Evolutionary conservation across 108 stramenopile species (phyloP), one percentile per base, ranked within the genome.

Genomic region (Seminavis robusta): DNA sequence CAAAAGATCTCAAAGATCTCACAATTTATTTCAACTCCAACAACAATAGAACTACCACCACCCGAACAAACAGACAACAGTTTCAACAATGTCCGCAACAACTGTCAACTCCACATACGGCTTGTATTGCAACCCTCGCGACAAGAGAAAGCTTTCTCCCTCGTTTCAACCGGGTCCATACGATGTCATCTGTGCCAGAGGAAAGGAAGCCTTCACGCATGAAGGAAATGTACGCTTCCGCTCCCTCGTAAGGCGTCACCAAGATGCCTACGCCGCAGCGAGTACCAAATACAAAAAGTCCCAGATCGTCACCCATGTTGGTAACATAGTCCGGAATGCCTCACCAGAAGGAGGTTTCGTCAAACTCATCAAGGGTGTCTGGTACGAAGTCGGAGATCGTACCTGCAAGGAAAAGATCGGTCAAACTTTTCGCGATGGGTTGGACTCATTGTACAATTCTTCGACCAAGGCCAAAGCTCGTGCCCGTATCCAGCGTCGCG

Each of bases 391-490:
- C 2, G 60, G 65, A 4, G 72, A 66, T 37, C 59, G 61, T 38
- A 41, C 67, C 26, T 65, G 65, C 4, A 41, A 65, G 2, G 72
- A 73, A 33, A 73, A 73, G 50, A 52, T 73, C 39, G 72, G 72
- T 27, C 72, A 73, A 33, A 29, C 36, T 32, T 65, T 73, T 13
- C 65, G 72, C 3, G 72, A 73, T 25, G 13, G 39, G 19, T 40
- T 73, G 31, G 52, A 66, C 28, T 48, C 49, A 1, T 19, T 38
- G 20, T 66, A 73, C 44, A 47, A 40, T 13, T 66, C 72, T 2
- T 61, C 60, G 32, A 46, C 64, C 56, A 67, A 66, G 47, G 56
- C 65, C 31, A 71, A 63, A n/a, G n/a, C n/a, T n/a, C n/a, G n/a
- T n/a, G n/a, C n/a, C n/a, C n/a, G n/a, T n/a, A n/a, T n/a, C n/a